These are phyloP conservation scores for Mrakia hoshinonis DNA, from an alignment of 768 basidiomycete genomes.

Conservation along the genomic window DNA sequence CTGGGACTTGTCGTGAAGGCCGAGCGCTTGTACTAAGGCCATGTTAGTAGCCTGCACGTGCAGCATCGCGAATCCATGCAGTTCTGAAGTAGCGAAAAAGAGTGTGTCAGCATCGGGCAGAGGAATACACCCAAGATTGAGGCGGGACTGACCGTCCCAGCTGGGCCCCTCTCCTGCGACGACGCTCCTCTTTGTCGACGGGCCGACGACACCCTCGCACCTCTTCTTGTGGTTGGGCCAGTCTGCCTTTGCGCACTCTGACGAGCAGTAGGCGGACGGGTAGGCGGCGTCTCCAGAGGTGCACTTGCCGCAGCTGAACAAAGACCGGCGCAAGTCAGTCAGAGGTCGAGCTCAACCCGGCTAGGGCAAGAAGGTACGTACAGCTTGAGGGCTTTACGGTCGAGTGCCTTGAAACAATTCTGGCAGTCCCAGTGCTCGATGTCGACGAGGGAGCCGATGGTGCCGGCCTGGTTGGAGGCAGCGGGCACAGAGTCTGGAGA, in stretches of 20 bases:
- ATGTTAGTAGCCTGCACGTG: background rate
- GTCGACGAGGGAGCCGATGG: background rate
- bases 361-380: background rate
- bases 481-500: background rate
- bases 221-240: slow-evolving; percentile 1
- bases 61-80: background rate
- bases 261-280: background rate
- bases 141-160: slow-evolving; percentile 3
- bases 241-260: background rate
- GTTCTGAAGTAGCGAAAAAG: background rate
- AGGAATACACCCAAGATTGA: too few species aligned
- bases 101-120: background rate
- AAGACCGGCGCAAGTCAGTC: background rate
- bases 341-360: background rate
- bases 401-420: background rate
- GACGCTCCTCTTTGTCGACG: background rate
- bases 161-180: background rate
- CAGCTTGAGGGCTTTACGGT: slow-evolving; percentile 2
- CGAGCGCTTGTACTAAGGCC: background rate
- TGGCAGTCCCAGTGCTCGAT: slow-evolving; percentile 14
- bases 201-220: slow-evolving; percentile 6
- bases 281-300: background rate
- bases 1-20: slow-evolving; percentile 4
- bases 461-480: background rate
- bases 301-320: background rate